A percentile compares a stretch with the other conserved stretches of the same genome.
phyloP scores from a whole-genome alignment of 2,329 filamentous ascomycete species.

The Fusarium irregulare region DNA sequence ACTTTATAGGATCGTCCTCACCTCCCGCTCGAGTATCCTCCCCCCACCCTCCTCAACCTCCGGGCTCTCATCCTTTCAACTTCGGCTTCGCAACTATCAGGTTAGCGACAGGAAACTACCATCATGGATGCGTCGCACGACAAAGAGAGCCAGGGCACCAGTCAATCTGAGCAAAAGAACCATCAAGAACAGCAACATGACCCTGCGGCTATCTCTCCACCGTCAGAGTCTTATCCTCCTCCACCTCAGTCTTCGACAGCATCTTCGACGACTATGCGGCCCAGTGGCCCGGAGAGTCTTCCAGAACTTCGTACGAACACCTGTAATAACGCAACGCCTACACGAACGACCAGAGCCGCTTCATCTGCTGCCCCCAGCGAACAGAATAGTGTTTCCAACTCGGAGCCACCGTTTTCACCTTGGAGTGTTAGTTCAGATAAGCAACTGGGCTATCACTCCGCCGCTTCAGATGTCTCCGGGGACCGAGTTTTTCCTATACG shows the following conservation, averaged over 20 bases:
- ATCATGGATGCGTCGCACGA: slow-evolving; percentile 41
- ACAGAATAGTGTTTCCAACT: slow-evolving; percentile 30
- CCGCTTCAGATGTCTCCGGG: slow-evolving; percentile 52
- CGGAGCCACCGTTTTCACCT: slow-evolving; percentile 52
- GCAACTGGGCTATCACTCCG: slow-evolving; percentile 50
- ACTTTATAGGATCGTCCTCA: slow-evolving; percentile 24
- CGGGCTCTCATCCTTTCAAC: slow-evolving; percentile 10
- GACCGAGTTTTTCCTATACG: slow-evolving; percentile 84
- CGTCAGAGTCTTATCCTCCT: slow-evolving; percentile 2
- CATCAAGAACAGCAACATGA: background rate
- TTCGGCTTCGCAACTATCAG: slow-evolving; percentile 28
- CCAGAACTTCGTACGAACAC: slow-evolving; percentile 12
- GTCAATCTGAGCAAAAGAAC: slow-evolving; percentile 14
- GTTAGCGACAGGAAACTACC: slow-evolving; percentile 29
- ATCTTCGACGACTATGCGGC: slow-evolving; percentile 27
- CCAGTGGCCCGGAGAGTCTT: background rate
- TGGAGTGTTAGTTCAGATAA: slow-evolving; percentile 57
- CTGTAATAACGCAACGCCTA: slow-evolving; percentile 11
- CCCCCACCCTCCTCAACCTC: slow-evolving; percentile 9
- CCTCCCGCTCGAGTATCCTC: slow-evolving; percentile 18
- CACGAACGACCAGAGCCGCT: slow-evolving; percentile 19
- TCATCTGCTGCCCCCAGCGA: slow-evolving; percentile 37
- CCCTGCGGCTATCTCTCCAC: background rate
- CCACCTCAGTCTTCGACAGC: slow-evolving; percentile 24
- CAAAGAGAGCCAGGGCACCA: slow-evolving; percentile 18